Evolutionary conservation across 1,139 yeast genomes (phyloP).

Genomic region (Wickerhamomyces sp.): DNA sequence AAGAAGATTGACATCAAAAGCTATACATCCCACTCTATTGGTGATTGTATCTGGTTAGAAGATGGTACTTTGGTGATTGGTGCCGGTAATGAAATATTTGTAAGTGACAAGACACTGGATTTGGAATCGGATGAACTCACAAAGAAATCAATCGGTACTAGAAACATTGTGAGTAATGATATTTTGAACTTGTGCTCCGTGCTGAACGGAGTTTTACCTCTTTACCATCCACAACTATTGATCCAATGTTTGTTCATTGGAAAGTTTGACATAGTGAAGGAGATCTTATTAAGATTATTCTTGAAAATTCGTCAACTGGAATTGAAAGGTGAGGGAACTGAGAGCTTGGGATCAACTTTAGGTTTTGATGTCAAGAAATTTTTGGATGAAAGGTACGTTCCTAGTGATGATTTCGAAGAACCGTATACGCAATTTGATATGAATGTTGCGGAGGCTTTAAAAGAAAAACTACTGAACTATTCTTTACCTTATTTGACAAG

Average conservation of each 20-base stretch:
- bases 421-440: conserved; percentile 40
- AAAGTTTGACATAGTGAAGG: conserved; percentile 51
- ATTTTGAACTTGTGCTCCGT: conserved; percentile 65
- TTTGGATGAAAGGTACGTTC: conserved; percentile 20
- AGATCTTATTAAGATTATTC: conserved; percentile 50
- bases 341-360: conserved; percentile 32
- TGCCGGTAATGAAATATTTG: conserved; percentile 82
- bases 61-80: conserved; percentile 80
- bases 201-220: conserved; percentile 82
- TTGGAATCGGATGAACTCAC: conserved; percentile 45
- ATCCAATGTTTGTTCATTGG: conserved; percentile 72
- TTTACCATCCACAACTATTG: conserved; percentile 87
- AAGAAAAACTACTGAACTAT: conserved; percentile 55
- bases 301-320: conserved; percentile 47
- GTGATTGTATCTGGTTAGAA: conserved; percentile 83
- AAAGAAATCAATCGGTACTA: conserved; percentile 40
- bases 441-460: conserved; percentile 43
- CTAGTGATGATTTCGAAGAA: conserved; percentile 28
- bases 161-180: conserved; percentile 42
- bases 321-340: conserved; percentile 31
- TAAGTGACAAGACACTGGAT: conserved; percentile 70
- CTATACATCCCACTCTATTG: conserved; percentile 75
- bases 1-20: conserved; percentile 65
- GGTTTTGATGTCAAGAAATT: conserved; percentile 31
- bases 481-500: conserved; percentile 80